These are phyloP conservation scores for Fomitopsis pinicola DNA, from an alignment of 1,284 basidiomycete species.

Conservation along the genomic window DNA sequence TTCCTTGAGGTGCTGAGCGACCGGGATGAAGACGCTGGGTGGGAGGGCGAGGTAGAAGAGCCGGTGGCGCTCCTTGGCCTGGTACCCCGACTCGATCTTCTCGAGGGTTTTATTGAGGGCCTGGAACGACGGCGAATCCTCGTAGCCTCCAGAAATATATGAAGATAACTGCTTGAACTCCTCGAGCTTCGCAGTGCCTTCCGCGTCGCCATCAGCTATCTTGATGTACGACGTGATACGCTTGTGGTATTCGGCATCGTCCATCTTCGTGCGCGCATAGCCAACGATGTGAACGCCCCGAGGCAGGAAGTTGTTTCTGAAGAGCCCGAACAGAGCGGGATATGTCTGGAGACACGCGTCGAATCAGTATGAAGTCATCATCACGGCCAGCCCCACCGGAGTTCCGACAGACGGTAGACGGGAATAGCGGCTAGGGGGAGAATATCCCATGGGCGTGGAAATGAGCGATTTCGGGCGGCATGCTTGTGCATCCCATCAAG, in stretches of 20 bases:
- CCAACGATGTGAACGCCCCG: constrained; percentile 85
- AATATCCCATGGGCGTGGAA: neutral
- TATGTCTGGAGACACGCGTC: constrained; percentile 60
- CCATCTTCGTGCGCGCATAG: constrained; percentile 96
- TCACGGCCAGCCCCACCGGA: neutral
- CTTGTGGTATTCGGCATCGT: constrained; percentile 79
- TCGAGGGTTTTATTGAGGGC: constrained; percentile 73
- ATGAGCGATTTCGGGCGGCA: neutral
- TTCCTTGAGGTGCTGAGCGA: constrained; percentile 78
- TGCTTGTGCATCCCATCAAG: neutral
- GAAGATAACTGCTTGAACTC: constrained; percentile 78
- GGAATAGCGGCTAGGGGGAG: neutral
- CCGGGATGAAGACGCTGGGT: constrained; percentile 88
- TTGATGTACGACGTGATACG: constrained; percentile 85
- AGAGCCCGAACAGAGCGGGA: constrained; percentile 90
- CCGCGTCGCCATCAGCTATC: constrained; percentile 58
- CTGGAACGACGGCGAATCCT: constrained; percentile 76
- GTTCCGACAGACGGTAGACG: neutral
- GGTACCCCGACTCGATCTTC: constrained; percentile 71
- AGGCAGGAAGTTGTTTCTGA: constrained; percentile 76
- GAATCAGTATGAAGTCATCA: constrained; percentile 3
- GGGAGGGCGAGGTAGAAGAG: constrained; percentile 94
- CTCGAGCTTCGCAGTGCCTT: constrained; percentile 59
- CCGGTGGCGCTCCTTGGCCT: constrained; percentile 65
- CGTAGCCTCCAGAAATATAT: constrained; percentile 87